A percentile compares a stretch with the other conserved stretches of the same genome.
These are phyloP conservation scores for Phytophthora tubulina DNA, from an alignment of 352 stramenopile species.

Conservation along the genomic window DNA sequence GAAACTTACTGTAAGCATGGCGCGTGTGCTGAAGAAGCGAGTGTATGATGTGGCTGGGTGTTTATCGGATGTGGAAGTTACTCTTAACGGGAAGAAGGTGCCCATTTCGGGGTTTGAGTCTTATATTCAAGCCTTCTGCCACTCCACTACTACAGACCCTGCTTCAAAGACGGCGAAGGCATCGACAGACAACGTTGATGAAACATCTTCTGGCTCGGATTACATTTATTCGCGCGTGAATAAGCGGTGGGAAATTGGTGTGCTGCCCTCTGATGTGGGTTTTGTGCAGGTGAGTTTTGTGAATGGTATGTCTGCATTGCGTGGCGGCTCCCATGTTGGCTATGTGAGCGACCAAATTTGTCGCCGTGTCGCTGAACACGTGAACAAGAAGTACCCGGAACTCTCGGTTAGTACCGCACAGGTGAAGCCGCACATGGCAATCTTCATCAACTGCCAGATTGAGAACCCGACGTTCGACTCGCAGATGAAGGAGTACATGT, in stretches of 20 bases:
- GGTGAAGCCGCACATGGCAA: slow-evolving; percentile 97
- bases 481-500: slow-evolving; percentile 99
- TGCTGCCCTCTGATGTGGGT: slow-evolving; percentile 90
- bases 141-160: slow-evolving; percentile 56
- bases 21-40: slow-evolving; percentile 95
- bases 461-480: slow-evolving; percentile 99
- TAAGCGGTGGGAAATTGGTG: slow-evolving; percentile 97
- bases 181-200: slow-evolving; percentile 50
- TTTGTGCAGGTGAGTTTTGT: slow-evolving; percentile 99
- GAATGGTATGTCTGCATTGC: slow-evolving; percentile 98
- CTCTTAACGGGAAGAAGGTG: slow-evolving; percentile 91
- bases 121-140: slow-evolving; percentile 93
- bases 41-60: slow-evolving; percentile 99
- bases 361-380: slow-evolving; percentile 92
- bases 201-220: slow-evolving; percentile 70
- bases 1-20: slow-evolving; percentile 94
- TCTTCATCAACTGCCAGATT: slow-evolving; percentile 99
- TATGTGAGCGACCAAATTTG: slow-evolving; percentile 89
- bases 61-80: slow-evolving; percentile 93
- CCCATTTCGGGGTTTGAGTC: slow-evolving; percentile 96
- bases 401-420: slow-evolving; percentile 92
- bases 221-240: slow-evolving; percentile 95
- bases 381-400: slow-evolving; percentile 97
- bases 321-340: slow-evolving; percentile 97
- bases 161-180: slow-evolving; percentile 5